Conservation (phyloP, 2,329 filamentous ascomycete genomes). For the Fusarium veterinarium region DNA sequence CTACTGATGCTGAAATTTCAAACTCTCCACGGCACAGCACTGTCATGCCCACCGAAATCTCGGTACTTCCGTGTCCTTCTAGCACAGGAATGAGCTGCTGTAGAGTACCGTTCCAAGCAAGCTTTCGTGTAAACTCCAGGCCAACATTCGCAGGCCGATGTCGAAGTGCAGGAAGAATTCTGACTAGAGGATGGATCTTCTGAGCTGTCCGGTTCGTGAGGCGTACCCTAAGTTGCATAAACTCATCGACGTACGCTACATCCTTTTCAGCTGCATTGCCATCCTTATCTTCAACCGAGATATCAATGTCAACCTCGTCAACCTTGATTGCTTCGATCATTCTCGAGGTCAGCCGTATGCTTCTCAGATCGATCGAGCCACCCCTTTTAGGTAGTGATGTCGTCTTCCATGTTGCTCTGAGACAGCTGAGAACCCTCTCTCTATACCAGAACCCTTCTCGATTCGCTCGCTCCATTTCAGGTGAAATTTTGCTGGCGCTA, state of each 20-base stretch:
- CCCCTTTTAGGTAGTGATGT: constrained; percentile 61
- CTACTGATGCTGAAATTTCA: constrained; percentile 82
- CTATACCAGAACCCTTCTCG: constrained; percentile 94
- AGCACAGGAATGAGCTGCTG: constrained; percentile 78
- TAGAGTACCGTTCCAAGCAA: constrained; percentile 86
- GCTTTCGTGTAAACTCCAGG: constrained; percentile 83
- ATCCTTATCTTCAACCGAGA: constrained; percentile 60
- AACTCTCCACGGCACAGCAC: constrained; percentile 84
- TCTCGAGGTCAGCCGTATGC: constrained; percentile 76
- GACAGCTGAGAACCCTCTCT: constrained; percentile 77
- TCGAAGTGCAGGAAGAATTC: constrained; percentile 80
- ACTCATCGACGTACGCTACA: constrained; percentile 59
- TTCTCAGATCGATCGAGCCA: constrained; percentile 81
- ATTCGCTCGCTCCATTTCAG: constrained; percentile 80
- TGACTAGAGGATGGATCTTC: constrained; percentile 77
- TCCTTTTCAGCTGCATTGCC: constrained; percentile 37
- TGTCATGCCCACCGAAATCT: constrained; percentile 76
- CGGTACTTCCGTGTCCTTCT: constrained; percentile 65
- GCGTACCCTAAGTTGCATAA: constrained; percentile 75
- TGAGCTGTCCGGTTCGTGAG: constrained; percentile 78
- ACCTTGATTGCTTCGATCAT: constrained; percentile 88
- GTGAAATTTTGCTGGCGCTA: constrained; percentile 80
- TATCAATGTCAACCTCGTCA: constrained; percentile 78
- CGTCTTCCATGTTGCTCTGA: constrained; percentile 79
- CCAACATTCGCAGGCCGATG: constrained; percentile 78